phyloP scores from a whole-genome alignment of 257 asterid species.

The Cinchona pubescens region DNA sequence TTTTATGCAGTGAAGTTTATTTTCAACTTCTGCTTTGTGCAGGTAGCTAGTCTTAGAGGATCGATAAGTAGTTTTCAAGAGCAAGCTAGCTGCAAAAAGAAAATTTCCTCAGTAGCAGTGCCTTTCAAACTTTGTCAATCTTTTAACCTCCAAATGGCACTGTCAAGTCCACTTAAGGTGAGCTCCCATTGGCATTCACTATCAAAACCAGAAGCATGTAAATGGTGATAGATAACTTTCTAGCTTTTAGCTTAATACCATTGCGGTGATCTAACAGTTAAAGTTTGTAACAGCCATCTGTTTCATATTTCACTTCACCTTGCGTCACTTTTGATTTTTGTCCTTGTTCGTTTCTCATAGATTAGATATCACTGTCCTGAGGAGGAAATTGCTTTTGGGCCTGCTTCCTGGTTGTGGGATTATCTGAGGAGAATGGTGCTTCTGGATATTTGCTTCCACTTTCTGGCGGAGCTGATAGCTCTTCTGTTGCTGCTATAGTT shows the following conservation, averaged over 20 bases:
- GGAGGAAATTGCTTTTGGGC: conserved; percentile 97
- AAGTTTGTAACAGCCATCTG: not conserved
- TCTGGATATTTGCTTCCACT: conserved; percentile 97
- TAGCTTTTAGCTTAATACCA: not conserved
- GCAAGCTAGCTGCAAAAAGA: conserved; percentile 85
- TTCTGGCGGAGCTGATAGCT: conserved; percentile 96
- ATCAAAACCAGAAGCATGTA: not conserved
- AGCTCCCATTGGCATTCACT: conserved; percentile 6
- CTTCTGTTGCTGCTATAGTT: conserved; percentile 95
- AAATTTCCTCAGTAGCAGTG: conserved; percentile 62
- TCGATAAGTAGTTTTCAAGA: conserved; percentile 95
- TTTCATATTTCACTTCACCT: not conserved
- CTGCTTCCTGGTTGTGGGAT: conserved; percentile 99
- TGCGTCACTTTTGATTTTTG: not conserved
- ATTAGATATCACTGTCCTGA: conserved; percentile 83
- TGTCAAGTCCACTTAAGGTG: conserved; percentile 90
- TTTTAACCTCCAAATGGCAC: conserved; percentile 62
- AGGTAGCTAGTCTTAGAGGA: conserved; percentile 95
- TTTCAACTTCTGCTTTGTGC: conserved; percentile 23
- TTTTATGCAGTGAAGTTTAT: not conserved
- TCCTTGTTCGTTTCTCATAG: conserved; percentile 32
- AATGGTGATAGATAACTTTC: not conserved
- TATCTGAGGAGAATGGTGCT: conserved; percentile 90
- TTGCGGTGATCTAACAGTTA: not conserved
- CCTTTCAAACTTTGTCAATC: conserved; percentile 79